Percentiles rank a stretch among this genome's conserved stretches.
phyloP scores from a whole-genome alignment of 148 eudicot species.

The Tetragonia tetragonoides region DNA sequence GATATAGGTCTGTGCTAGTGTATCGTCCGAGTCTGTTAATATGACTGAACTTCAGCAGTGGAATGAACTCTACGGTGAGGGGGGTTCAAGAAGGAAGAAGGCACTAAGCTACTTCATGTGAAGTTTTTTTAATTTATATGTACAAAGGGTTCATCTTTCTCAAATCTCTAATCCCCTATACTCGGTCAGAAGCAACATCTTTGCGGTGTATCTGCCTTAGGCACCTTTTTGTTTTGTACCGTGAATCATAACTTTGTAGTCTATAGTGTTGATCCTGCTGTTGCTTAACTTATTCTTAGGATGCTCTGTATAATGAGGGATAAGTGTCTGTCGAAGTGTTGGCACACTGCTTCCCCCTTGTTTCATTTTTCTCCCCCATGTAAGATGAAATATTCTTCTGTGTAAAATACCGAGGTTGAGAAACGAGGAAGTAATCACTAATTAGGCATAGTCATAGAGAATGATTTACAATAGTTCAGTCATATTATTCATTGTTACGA shows the following conservation, averaged over 20 bases:
- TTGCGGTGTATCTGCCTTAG: neutral
- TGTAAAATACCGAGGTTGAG: conserved; percentile 25
- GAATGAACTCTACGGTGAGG: conserved; percentile 96
- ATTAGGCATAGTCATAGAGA: conserved; percentile 6
- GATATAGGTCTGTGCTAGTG: conserved; percentile 80
- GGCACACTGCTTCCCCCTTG: conserved; percentile 24
- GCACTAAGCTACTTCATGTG: conserved; percentile 94
- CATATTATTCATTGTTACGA: conserved; percentile 16
- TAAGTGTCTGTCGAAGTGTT: conserved; percentile 19
- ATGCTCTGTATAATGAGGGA: conserved; percentile 41
- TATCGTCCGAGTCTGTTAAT: conserved; percentile 81
- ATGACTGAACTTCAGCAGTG: conserved; percentile 93
- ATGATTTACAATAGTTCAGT: conserved; percentile 1
- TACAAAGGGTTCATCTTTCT: conserved; percentile 26
- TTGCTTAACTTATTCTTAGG: conserved; percentile 25
- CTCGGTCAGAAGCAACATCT: conserved; percentile 20
- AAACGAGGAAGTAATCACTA: neutral
- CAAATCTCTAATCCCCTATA: conserved; percentile 13
- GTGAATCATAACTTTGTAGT: conserved; percentile 24
- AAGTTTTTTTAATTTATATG: conserved; percentile 26
- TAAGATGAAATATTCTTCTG: conserved; percentile 10
- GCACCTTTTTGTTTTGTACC: conserved; percentile 29
- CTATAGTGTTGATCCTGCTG: conserved; percentile 20
- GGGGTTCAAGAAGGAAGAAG: conserved; percentile 82
- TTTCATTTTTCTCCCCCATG: conserved; percentile 22